A percentile compares a stretch with the other conserved stretches of the same genome.
phyloP scores from a whole-genome alignment of 2,329 filamentous ascomycete species.

The Trichophaea hybrida region DNA sequence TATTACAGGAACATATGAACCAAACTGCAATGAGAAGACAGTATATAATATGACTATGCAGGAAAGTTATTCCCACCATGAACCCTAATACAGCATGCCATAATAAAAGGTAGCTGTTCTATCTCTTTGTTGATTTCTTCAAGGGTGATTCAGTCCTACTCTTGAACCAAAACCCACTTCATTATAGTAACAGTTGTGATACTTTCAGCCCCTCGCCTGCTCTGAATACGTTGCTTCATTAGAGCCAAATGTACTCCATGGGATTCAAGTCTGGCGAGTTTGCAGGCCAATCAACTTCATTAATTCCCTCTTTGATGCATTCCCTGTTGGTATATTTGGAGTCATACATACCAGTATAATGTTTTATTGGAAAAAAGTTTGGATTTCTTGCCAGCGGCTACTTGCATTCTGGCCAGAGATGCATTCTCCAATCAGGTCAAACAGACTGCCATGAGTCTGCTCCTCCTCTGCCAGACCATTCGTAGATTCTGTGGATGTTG shows the following conservation, averaged over 20 bases:
- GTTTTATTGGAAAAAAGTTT: no score
- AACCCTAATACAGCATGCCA: background rate
- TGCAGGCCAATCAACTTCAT: background rate
- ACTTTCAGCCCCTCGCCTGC: background rate
- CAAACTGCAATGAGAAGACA: no score
- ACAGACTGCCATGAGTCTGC: constrained; percentile 1
- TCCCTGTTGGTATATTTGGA: background rate
- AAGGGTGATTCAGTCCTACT: constrained; percentile 3
- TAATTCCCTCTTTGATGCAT: background rate
- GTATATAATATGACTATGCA: background rate
- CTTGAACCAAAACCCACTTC: background rate
- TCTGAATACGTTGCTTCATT: background rate
- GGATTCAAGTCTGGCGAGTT: constrained; percentile 7
- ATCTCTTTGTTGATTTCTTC: constrained; percentile 5
- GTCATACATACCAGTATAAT: background rate
- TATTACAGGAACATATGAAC: no score
- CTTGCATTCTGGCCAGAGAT: constrained; percentile 6
- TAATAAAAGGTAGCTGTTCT: background rate
- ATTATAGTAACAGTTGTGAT: background rate
- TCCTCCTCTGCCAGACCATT: background rate
- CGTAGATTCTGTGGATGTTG: background rate
- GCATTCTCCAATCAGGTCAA: background rate
- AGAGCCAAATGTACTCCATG: constrained; percentile 1
- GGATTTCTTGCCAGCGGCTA: background rate
- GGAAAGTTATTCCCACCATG: constrained; percentile 6